These are phyloP conservation scores for Amesomyces nigricolor DNA, from an alignment of 2,329 filamentous ascomycete species.

Conservation along the genomic window DNA sequence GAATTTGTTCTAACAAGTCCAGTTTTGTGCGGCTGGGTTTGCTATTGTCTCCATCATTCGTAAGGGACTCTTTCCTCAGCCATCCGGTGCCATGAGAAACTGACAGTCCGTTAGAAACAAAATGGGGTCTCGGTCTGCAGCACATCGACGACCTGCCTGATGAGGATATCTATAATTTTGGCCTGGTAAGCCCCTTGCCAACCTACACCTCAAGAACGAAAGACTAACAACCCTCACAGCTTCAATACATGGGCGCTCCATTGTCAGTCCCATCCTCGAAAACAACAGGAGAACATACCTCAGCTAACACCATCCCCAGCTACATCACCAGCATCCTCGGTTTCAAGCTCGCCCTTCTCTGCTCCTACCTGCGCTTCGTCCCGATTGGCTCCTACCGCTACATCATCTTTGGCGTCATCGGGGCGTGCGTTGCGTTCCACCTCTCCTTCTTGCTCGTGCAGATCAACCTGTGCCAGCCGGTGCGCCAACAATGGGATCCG, in stretches of 20 bases:
- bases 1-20: background rate
- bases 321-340: constrained; percentile 40
- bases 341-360: constrained; percentile 43
- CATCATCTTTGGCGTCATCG: constrained; percentile 32
- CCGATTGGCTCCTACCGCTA: constrained; percentile 33
- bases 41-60: constrained; percentile 33
- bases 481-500: constrained; percentile 39
- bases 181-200: constrained; percentile 29
- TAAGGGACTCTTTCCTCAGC: constrained; percentile 23
- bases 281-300: background rate
- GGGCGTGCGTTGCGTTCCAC: constrained; percentile 35
- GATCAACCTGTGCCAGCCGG: constrained; percentile 35
- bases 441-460: constrained; percentile 35
- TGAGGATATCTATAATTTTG: constrained; percentile 36
- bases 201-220: background rate
- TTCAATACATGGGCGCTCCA: constrained; percentile 39
- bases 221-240: constrained; percentile 19
- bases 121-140: constrained; percentile 38
- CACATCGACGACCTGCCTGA: constrained; percentile 34
- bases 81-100: background rate
- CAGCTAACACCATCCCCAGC: constrained; percentile 22
- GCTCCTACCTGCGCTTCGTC: constrained; percentile 42
- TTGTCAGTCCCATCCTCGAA: constrained; percentile 32
- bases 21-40: constrained; percentile 34
- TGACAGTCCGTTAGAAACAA: constrained; percentile 33